Evolutionary conservation across 306 rosid species (phyloP).

Genomic region (Astragalus glycyphyllos): DNA sequence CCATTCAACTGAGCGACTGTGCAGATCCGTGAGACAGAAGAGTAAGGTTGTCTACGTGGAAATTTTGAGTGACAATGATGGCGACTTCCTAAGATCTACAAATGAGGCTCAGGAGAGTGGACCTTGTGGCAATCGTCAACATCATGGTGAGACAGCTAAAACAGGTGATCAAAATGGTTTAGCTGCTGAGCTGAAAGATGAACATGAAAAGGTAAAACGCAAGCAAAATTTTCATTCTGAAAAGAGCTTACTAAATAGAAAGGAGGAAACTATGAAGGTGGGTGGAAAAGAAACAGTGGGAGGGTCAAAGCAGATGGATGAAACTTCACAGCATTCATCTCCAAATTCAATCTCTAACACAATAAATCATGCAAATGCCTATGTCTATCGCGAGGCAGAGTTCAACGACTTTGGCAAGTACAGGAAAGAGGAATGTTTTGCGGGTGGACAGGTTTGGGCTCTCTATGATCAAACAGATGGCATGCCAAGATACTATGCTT

Average conservation of each 20-base stretch:
- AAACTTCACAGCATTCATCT: constrained; percentile 39
- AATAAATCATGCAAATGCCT: constrained; percentile 31
- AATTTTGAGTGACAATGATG: constrained; percentile 51
- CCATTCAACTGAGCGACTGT: constrained; percentile 47
- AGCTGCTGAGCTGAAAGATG: constrained; percentile 31
- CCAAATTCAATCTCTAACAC: constrained; percentile 43
- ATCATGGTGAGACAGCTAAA: constrained; percentile 9
- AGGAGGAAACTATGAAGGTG: constrained; percentile 34
- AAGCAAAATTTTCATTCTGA: constrained; percentile 39
- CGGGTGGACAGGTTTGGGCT: constrained; percentile 88
- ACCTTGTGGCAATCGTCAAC: constrained; percentile 42
- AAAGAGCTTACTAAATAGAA: constrained; percentile 46
- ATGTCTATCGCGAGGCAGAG: constrained; percentile 61
- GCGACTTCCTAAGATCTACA: constrained; percentile 6
- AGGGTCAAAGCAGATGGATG: constrained; percentile 38
- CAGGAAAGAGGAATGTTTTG: constrained; percentile 59
- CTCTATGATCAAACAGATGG: constrained; percentile 67
- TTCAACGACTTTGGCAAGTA: constrained; percentile 68
- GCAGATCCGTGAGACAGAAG: constrained; percentile 72
- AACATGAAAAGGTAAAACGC: constrained; percentile 46
- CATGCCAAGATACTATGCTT: constrained; percentile 91
- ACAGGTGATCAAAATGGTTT: constrained; percentile 28
- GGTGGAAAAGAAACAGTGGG: constrained; percentile 42
- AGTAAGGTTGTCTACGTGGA: constrained; percentile 66
- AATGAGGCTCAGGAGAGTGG: constrained; percentile 48